Percentiles rank a stretch among this genome's conserved stretches.
phyloP scores from a whole-genome alignment of 2,329 filamentous ascomycete genomes.

The Magnaporthiopsis rhizophila region DNA sequence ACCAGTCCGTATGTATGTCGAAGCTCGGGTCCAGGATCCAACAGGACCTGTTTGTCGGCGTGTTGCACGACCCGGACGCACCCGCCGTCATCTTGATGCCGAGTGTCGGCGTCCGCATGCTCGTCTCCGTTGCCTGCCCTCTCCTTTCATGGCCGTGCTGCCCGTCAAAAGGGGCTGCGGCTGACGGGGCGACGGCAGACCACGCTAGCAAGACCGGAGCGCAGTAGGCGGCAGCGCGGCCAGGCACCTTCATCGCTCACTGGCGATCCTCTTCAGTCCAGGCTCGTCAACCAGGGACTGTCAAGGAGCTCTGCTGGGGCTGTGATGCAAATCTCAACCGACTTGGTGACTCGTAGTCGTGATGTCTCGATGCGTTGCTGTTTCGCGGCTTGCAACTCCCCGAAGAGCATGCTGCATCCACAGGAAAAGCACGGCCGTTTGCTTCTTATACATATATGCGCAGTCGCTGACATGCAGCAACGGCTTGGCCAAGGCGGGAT shows the following conservation, averaged over 20 bases:
- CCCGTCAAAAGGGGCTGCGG: background rate
- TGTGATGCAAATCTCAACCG: background rate
- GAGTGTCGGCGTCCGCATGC: too few species aligned
- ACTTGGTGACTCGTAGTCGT: background rate
- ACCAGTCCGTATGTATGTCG: slow-evolving; percentile 39
- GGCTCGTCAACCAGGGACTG: background rate
- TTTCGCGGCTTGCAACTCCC: background rate
- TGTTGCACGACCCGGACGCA: background rate
- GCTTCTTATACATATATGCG: background rate
- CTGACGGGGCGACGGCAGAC: background rate
- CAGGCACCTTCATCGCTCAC: background rate
- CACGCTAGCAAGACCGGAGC: background rate
- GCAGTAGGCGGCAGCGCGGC: background rate
- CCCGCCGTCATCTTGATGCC: background rate
- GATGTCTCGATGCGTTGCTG: background rate
- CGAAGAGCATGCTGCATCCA: too few species aligned
- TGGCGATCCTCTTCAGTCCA: background rate
- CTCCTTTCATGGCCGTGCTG: background rate
- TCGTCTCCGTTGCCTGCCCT: too few species aligned
- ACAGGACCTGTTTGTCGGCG: background rate
- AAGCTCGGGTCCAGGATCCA: slow-evolving; percentile 34
- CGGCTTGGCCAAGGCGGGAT: background rate
- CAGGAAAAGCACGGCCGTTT: background rate
- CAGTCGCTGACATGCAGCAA: background rate
- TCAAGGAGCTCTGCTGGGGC: background rate